These are phyloP conservation scores for Penicillium coffeae DNA, from an alignment of 495 filamentous ascomycete species.

Conservation along the genomic window DNA sequence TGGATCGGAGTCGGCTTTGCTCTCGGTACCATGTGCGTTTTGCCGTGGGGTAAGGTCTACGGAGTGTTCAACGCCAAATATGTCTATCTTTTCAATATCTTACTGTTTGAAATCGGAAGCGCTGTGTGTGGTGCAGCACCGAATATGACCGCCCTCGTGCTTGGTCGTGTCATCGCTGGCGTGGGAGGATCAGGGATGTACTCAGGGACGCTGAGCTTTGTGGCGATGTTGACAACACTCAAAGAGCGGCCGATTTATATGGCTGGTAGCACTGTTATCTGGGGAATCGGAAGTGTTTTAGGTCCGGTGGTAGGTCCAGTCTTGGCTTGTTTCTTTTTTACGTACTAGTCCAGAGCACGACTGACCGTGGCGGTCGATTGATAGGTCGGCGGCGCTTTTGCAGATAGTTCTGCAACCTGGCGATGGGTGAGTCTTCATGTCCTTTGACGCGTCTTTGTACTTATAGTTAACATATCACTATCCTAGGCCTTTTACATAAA, in stretches of 20 bases:
- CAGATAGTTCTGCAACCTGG: conserved; percentile 3
- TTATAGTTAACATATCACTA: not conserved
- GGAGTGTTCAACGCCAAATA: conserved; percentile 4
- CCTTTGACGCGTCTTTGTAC: not conserved
- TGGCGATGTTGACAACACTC: conserved; percentile 2
- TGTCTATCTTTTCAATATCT: conserved; percentile 2
- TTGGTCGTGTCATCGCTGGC: conserved; percentile 2
- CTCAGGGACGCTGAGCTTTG: conserved; percentile 3
- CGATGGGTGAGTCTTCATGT: not conserved
- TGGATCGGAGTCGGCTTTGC: conserved; percentile 3
- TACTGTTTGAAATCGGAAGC: conserved; percentile 1
- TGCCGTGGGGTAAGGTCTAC: conserved; percentile 4
- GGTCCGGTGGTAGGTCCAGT: conserved; percentile 2
- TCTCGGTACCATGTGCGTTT: not conserved
- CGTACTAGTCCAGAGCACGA: not conserved
- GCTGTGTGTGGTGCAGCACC: conserved; percentile 2
- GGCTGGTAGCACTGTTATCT: conserved; percentile 3
- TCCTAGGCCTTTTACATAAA: conserved; percentile 7
- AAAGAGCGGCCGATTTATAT: conserved; percentile 4
- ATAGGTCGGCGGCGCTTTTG: conserved; percentile 2
- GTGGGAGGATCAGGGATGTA: conserved; percentile 4
- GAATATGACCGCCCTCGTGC: conserved; percentile 3
- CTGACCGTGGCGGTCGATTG: not conserved
- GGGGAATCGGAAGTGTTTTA: conserved; percentile 2
- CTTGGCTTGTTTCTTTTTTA: conserved; percentile 1